These are phyloP conservation scores for Alternaria burnsii DNA, from an alignment of 2,329 filamentous ascomycete genomes.

Conservation along the genomic window DNA sequence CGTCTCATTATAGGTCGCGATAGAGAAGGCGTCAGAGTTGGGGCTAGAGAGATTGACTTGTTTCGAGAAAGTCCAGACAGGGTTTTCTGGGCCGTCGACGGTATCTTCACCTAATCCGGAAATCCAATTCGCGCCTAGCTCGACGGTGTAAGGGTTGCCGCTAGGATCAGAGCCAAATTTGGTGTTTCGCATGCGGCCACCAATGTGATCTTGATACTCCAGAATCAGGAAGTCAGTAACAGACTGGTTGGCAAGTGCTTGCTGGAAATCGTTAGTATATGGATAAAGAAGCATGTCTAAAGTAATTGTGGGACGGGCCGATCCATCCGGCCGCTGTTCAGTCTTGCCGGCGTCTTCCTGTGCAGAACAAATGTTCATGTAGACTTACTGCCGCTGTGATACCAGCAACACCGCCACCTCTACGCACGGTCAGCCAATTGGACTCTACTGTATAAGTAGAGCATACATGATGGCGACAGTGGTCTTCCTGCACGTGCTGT, in stretches of 20 bases:
- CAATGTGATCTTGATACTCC: constrained; percentile 69
- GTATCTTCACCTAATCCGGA: constrained; percentile 53
- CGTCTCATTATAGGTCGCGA: constrained; percentile 68
- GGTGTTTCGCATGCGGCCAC: constrained; percentile 68
- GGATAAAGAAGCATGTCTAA: neutral
- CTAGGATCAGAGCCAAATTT: constrained; percentile 63
- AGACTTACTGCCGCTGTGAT: constrained; percentile 66
- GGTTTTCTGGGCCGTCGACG: constrained; percentile 59
- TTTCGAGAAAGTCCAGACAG: constrained; percentile 68
- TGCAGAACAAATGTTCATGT: neutral
- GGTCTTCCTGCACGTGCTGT: constrained; percentile 43
- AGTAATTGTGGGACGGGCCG: neutral
- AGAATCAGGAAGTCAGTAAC: constrained; percentile 71
- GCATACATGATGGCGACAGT: constrained; percentile 46
- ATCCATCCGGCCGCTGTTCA: no score
- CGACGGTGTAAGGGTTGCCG: constrained; percentile 65
- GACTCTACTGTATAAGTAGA: rapidly evolving
- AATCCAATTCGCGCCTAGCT: constrained; percentile 75
- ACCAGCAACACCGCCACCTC: constrained; percentile 68
- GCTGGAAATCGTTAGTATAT: constrained; percentile 44
- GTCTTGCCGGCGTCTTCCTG: neutral
- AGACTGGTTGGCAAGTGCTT: constrained; percentile 68
- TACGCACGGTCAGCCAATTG: constrained; percentile 20
- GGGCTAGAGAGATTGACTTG: constrained; percentile 66
- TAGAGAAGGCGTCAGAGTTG: constrained; percentile 66